These are phyloP conservation scores for Ustilago lituana DNA, from an alignment of 1,284 basidiomycete genomes.

Conservation along the genomic window DNA sequence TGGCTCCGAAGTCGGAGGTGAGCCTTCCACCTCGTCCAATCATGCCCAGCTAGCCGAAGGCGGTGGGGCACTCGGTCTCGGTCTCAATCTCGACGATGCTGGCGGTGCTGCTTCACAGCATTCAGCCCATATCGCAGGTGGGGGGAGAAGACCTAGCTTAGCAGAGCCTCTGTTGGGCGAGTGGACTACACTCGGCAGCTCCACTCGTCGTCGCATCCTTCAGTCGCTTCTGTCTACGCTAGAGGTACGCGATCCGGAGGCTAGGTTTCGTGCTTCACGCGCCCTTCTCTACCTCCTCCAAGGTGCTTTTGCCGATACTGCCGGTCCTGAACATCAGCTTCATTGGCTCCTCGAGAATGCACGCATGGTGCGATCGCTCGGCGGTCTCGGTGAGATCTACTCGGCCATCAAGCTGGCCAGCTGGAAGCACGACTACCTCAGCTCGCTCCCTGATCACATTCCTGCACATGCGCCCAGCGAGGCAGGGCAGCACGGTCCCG, in stretches of 20 bases:
- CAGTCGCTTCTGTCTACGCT: conserved; percentile 57
- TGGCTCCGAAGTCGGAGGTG: conserved; percentile 14
- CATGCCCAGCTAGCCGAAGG: conserved; percentile 9
- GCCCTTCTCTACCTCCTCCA: conserved; percentile 68
- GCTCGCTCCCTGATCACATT: conserved; percentile 63
- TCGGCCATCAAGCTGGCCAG: conserved; percentile 89
- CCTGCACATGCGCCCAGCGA: conserved; percentile 32
- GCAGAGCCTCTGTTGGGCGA: conserved; percentile 36
- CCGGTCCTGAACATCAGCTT: conserved; percentile 89
- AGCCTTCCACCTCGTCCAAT: conserved; percentile 10
- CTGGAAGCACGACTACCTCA: conserved; percentile 79
- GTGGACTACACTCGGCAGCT: conserved; percentile 58
- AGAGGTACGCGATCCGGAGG: conserved; percentile 58
- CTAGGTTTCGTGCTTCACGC: conserved; percentile 57
- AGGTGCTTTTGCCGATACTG: conserved; percentile 89
- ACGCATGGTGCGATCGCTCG: conserved; percentile 82
- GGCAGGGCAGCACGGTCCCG: conserved; percentile 35
- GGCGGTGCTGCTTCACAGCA: not conserved
- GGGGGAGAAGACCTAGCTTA: conserved; percentile 28
- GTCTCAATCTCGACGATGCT: conserved; percentile 36
- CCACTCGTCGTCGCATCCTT: conserved; percentile 51
- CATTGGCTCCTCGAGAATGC: conserved; percentile 96
- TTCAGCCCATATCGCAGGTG: not conserved
- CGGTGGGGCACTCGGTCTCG: conserved; percentile 45
- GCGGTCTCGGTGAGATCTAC: conserved; percentile 84